phyloP scores from a whole-genome alignment of 1,284 basidiomycete species.

The Termitomyces sp. region DNA sequence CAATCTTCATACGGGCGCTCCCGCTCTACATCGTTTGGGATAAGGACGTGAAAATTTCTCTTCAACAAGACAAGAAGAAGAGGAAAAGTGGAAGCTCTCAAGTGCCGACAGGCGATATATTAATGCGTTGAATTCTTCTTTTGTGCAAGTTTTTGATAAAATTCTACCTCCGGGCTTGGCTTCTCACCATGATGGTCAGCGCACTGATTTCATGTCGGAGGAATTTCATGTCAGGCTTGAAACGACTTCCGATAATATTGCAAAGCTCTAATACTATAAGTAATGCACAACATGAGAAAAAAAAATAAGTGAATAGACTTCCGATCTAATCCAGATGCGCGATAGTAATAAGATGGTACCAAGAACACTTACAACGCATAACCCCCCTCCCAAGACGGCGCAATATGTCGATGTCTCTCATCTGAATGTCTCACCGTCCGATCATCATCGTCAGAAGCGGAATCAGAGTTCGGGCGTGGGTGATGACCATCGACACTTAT shows the following conservation, averaged over 20 bases:
- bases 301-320: slow-evolving; percentile 20
- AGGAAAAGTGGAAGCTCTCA: neutral
- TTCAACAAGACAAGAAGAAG: neutral
- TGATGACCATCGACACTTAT: slow-evolving; percentile 9
- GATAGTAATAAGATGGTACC: slow-evolving; percentile 18
- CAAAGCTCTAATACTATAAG: slow-evolving; percentile 20
- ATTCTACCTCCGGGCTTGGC: neutral
- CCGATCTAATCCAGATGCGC: slow-evolving; percentile 22
- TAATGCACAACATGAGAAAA: slow-evolving; percentile 9
- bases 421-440: slow-evolving; percentile 9
- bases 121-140: slow-evolving; percentile 1
- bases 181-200: neutral
- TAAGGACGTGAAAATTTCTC: neutral
- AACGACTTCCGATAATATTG: slow-evolving; percentile 14
- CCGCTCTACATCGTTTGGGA: neutral
- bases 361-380: slow-evolving; percentile 13
- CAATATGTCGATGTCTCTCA: slow-evolving; percentile 11
- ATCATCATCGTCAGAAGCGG: slow-evolving; percentile 7
- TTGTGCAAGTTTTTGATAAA: slow-evolving; percentile 4
- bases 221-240: neutral
- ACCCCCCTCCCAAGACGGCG: slow-evolving; percentile 15
- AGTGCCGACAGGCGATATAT: neutral
- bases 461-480: slow-evolving; percentile 16
- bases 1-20: slow-evolving; percentile 3
- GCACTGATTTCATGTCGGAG: neutral